Base-by-base conservation (phyloP, 768 basidiomycete species). In the Suillus subluteus region DNA sequence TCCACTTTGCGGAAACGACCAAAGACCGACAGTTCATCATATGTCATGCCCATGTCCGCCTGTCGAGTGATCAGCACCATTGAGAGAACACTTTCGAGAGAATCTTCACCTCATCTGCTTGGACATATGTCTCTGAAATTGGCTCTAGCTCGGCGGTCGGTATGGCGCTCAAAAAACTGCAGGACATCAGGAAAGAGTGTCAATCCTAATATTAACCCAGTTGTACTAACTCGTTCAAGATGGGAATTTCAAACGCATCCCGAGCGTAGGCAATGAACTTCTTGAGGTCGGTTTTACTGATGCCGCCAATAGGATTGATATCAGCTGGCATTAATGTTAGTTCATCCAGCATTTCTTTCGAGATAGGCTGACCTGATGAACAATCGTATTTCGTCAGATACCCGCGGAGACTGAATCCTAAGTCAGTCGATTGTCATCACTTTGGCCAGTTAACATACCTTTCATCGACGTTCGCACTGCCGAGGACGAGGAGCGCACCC, bases 31-130 rank as follows among this genome's bases (percentile, higher is more conserved):
- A 99, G 83, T 71, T 99, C 98, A 71, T 98, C 92, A 74, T 98
- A 99, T 0, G 97, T 98, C 98, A 99, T 99, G 11, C 97, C 97
- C 97, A 99, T 99, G 73, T 99, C 97, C 21, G 87, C 95, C 94
- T 95, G 48, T 62, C 26, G 56, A 58, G 56, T 59, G 55, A 46
- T 62, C 37, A 72, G 64, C 3, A 54, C 58, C 21, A 23, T 44
- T 30, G 43, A 38, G 35, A 59, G 50, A 40, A 62, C 54, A 21
- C 30, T 44, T 23, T 52, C 38, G 7, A n/a, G 16, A 21, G 6
- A 44, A 44, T 65, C 69, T 81, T 54, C 65, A 91, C 96, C 84
- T 99, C 98, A 72, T 99, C 98, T 0, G 96, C 88, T 71, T 99
- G 98, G 11, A 98, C 91, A 73, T 98, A 98, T 7, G 88, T 91